Base-by-base conservation (phyloP, 352 stramenopile species). In the Elongisporangium senticosum region DNA sequence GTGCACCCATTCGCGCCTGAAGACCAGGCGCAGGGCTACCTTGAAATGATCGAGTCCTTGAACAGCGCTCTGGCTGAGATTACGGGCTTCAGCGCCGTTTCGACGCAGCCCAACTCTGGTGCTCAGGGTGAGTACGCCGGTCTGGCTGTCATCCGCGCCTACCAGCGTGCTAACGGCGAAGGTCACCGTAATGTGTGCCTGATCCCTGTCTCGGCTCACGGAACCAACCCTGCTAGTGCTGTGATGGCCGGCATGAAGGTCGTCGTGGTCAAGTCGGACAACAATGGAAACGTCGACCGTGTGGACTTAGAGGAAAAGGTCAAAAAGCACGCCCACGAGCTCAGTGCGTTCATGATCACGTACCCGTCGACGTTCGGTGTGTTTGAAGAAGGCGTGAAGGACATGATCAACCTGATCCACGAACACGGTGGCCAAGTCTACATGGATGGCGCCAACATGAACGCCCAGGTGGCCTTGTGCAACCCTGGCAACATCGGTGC, bases 361-460 rank as follows among this genome's bases (percentile, higher is more conserved):
- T 99, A 99, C 84, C 97, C 97, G 17, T 99, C 95, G 47, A 99
- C 97, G 0, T 99, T 99, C 72, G 97, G 97, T 63, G 93, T 99
- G 48, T 99, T 99, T 62, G 97, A 99, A 65, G 96, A 98, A 60
- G 90, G 89, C 57, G 96, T 99, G 69, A 93, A 97, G 59, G 95
- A 99, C 64, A 98, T 99, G 68, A 92, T 95, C 63, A 78, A 96
- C 48, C 85, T 96, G 40, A 96, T 99, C 58, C 96, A 99, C 73
- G 83, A 93, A 10, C 83, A 98, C 56, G 97, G 97, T 56, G 97
- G 96, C n/a, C 93, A 99, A 66, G 96, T 99, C 14, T 99, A 99
- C 87, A 99, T 99, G 96, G 97, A 99, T 65, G 97, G 97, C 58
- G 97, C 97, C 55, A 99, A 99, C 86, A 99, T 99, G 96, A 99